These are phyloP conservation scores for Insectozyma bohioensis DNA, from an alignment of 1,139 yeast genomes.

Conservation along the genomic window DNA sequence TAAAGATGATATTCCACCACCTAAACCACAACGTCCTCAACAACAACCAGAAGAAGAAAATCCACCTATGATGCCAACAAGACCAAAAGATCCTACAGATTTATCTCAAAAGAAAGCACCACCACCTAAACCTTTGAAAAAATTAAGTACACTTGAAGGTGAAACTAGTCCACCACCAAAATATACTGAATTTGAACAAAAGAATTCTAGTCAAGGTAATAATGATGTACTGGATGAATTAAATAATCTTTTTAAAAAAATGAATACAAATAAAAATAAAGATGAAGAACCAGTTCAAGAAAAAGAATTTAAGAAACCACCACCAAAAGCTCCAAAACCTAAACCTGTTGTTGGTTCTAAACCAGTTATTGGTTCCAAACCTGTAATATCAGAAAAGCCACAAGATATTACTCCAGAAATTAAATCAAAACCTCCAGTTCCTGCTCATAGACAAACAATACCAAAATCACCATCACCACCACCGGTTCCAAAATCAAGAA, in stretches of 20 bases:
- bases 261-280: constrained; percentile 10
- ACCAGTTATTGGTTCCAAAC: constrained; percentile 15
- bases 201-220: constrained; percentile 13
- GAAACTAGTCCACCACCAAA: constrained; percentile 26
- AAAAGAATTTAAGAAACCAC: constrained; percentile 7
- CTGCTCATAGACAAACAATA: no score
- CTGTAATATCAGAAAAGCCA: constrained; percentile 8
- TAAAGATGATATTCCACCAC: constrained; percentile 2
- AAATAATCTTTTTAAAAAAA: constrained; percentile 12
- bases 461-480: constrained; percentile 26
- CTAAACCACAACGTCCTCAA: constrained; percentile 6
- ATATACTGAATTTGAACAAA: constrained; percentile 17
- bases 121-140: constrained; percentile 43
- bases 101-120: constrained; percentile 25
- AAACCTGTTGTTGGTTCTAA: constrained; percentile 16
- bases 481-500: constrained; percentile 39
- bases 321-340: constrained; percentile 8
- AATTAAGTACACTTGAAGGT: constrained; percentile 22
- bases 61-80: constrained; percentile 4
- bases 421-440: constrained; percentile 12
- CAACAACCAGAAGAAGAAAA: no score
- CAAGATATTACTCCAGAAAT: constrained; percentile 10
- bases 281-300: constrained; percentile 1
- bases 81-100: constrained; percentile 2
- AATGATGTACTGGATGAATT: constrained; percentile 14